Conservation (phyloP, 495 filamentous ascomycete genomes). For the Trichocladium uniseriatum region DNA sequence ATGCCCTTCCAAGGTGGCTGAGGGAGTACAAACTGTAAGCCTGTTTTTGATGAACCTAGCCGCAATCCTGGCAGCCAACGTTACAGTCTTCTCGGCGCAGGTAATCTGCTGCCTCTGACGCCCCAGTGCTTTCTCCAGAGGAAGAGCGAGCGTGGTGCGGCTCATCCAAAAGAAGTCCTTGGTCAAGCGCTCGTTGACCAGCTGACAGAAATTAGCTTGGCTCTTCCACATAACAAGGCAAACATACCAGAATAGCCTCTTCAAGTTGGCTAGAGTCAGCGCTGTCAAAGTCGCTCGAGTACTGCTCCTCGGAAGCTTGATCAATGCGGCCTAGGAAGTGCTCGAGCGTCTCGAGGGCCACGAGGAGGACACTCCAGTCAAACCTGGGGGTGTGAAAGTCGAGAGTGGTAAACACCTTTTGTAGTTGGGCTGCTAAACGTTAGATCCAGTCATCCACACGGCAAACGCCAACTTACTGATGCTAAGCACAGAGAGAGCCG, state of each 20-base stretch:
- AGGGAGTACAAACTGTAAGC: conserved; percentile 22
- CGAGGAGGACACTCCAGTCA: conserved; percentile 36
- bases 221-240: neutral
- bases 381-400: conserved; percentile 29
- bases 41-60: conserved; percentile 33
- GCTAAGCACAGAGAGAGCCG: conserved; percentile 31
- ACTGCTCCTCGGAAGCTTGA: conserved; percentile 27
- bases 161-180: conserved; percentile 34
- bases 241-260: conserved; percentile 33
- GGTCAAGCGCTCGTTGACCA: conserved; percentile 33
- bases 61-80: conserved; percentile 30
- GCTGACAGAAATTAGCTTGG: neutral
- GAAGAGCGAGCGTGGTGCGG: conserved; percentile 25
- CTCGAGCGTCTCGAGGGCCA: conserved; percentile 31
- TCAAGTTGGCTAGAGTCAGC: conserved; percentile 29
- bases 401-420: conserved; percentile 36
- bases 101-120: conserved; percentile 22
- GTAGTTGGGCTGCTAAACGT: conserved; percentile 27
- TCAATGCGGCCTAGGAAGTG: conserved; percentile 32
- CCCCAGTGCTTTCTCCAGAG: conserved; percentile 3
- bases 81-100: conserved; percentile 33
- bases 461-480: conserved; percentile 22
- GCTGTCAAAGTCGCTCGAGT: conserved; percentile 22
- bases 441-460: neutral
- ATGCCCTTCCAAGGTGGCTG: neutral